A percentile compares a stretch with the other conserved stretches of the same genome.
Conservation (phyloP, 495 filamentous ascomycete species). For the Melanomma pulvis-pyrius region DNA sequence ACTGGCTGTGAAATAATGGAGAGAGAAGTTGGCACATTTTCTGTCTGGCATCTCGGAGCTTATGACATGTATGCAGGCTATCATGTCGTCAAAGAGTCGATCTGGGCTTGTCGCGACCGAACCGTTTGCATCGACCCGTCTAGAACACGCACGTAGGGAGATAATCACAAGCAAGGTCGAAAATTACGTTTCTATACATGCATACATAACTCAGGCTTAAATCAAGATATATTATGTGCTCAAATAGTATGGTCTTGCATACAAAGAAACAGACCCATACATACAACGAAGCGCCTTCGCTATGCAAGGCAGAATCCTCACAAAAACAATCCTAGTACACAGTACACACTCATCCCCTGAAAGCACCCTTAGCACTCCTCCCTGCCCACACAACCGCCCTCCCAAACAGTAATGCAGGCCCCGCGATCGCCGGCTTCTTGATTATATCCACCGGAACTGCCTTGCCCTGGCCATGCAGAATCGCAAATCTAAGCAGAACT, state of each 20-base stretch:
- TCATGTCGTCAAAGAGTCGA: too few relatives aligned
- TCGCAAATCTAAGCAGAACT: constrained; percentile 82
- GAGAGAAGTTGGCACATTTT: too few relatives aligned
- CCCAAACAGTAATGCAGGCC: constrained; percentile 29
- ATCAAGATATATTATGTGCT: too few relatives aligned
- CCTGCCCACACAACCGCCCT: constrained; percentile 21
- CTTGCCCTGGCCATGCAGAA: constrained; percentile 55
- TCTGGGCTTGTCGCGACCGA: too few relatives aligned
- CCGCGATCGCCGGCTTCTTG: constrained; percentile 19
- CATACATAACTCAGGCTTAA: too few relatives aligned
- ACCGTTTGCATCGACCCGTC: too few relatives aligned
- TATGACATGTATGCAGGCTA: too few relatives aligned
- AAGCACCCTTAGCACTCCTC: neutral
- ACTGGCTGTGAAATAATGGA: too few relatives aligned
- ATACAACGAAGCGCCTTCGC: constrained; percentile 19
- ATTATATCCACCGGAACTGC: constrained; percentile 12
- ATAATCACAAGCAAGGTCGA: too few relatives aligned
- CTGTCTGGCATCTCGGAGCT: too few relatives aligned
- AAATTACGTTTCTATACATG: too few relatives aligned
- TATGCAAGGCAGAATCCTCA: constrained; percentile 15
- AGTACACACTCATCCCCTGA: neutral
- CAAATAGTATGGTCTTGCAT: neutral
- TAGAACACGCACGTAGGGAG: too few relatives aligned
- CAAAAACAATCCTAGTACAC: neutral
- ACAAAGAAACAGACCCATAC: neutral